Base-by-base conservation (phyloP, 2,329 filamentous ascomycete species). In the Aspergillus novoparasiticus region DNA sequence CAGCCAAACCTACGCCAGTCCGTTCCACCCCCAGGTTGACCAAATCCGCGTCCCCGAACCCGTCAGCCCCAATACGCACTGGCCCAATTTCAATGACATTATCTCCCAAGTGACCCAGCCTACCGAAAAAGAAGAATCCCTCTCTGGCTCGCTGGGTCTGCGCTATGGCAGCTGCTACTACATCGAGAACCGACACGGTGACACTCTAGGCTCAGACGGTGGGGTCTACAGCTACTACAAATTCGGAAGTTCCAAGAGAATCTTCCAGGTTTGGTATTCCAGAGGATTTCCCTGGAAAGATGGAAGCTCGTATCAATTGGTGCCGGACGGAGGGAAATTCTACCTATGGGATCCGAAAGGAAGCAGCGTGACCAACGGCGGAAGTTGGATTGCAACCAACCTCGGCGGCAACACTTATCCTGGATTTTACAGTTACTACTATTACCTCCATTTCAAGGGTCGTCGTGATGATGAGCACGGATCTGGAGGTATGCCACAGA, bases 201-300 rank as follows among this genome's bases (percentile, higher is more conserved):
- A 41, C 41, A 58, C 41, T n/a, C 43, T 51, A 10, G 57, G 57
- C 28, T 50, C 57, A 1, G 57, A 58, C 12, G 57, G 57, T 16
- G 45, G 57, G 2, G 45, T 50, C 8, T 58, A 58, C 45, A 58
- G 57, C 26, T 58, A 58, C 57, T 58, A 58, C 30, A 58, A 39
- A n/a, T 58, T 58, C 21, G 57, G 57, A 21, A 50, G 57, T 32
- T 48, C 43, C 6, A 45, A 23, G 21, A 43, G 43, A 19, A 34
- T 32, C 56, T 58, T 58, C 28, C 56, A 58, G 11, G 43, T 48
- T 0, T 58, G 43, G 56, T 28, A 48, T 12, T 43, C 56, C 9
- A 43, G 56, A 26, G 41, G 28, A 6, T 48, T 48, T 9, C 39
- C 56, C 43, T 23, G 19, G 12, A 14, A n/a, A 21, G n/a, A 5